Evolutionary conservation across 345 rosid genomes (phyloP).

Genomic region (Zanthoxylum bungeanum): DNA sequence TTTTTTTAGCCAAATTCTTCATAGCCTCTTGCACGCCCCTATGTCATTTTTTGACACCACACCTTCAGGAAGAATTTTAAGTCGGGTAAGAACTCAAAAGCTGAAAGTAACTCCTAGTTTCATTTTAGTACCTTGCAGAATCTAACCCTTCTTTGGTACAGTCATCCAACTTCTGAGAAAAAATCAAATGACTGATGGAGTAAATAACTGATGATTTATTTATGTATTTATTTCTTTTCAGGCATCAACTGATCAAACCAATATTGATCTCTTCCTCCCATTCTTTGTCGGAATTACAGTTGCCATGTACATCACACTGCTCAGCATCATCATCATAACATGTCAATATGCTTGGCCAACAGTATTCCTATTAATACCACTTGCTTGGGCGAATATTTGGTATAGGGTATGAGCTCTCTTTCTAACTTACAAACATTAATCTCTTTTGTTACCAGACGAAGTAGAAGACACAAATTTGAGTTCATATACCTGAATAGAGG

Average conservation of each 20-base stretch:
- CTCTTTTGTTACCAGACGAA: background rate
- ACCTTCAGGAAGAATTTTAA: slow-evolving; percentile 91
- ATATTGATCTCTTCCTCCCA: slow-evolving; percentile 73
- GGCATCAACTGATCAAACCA: slow-evolving; percentile 91
- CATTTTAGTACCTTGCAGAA: background rate
- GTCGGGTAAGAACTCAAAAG: slow-evolving; percentile 57
- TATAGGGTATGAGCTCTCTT: slow-evolving; percentile 60
- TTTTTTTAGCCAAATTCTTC: slow-evolving; percentile 72
- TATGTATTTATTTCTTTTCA: slow-evolving; percentile 31
- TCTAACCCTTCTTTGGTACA: background rate
- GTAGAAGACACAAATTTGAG: background rate
- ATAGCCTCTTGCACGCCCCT: slow-evolving; percentile 91
- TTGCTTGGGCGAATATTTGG: slow-evolving; percentile 87
- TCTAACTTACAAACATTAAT: background rate
- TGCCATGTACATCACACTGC: slow-evolving; percentile 64
- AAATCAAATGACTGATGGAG: background rate
- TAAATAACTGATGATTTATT: background rate
- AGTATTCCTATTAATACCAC: slow-evolving; percentile 71
- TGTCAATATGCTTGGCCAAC: slow-evolving; percentile 98
- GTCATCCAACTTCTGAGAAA: background rate
- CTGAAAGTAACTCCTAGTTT: background rate
- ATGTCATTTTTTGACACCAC: slow-evolving; percentile 98
- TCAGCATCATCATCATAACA: slow-evolving; percentile 75
- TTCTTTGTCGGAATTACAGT: slow-evolving; percentile 50
- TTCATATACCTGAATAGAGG: background rate